A percentile compares a stretch with the other conserved stretches of the same genome.
These are phyloP conservation scores for Colletotrichum tanaceti DNA, from an alignment of 2,329 filamentous ascomycete genomes.

Conservation along the genomic window DNA sequence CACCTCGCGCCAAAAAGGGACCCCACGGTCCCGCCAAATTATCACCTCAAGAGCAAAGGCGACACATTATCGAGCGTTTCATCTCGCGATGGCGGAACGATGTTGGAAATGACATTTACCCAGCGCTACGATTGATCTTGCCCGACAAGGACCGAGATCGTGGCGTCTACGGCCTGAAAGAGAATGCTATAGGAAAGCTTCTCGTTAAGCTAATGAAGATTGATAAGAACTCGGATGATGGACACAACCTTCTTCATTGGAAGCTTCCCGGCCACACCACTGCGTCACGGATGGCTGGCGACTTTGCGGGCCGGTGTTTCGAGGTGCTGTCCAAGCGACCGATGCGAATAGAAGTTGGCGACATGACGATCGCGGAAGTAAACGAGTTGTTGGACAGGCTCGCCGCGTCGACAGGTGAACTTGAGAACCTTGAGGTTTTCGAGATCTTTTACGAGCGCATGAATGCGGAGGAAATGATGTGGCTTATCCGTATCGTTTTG, in stretches of 20 bases:
- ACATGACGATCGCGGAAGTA: constrained; percentile 89
- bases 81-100: constrained; percentile 87
- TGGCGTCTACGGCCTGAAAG: constrained; percentile 93
- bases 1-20: constrained; percentile 68
- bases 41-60: constrained; percentile 80
- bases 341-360: constrained; percentile 77
- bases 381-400: constrained; percentile 87
- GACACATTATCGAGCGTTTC: constrained; percentile 86
- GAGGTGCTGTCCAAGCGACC: constrained; percentile 88
- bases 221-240: constrained; percentile 89
- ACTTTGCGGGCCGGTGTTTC: constrained; percentile 91
- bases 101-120: constrained; percentile 93
- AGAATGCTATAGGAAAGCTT: constrained; percentile 88
- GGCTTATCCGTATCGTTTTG: constrained; percentile 93
- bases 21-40: constrained; percentile 68
- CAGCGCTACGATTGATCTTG: constrained; percentile 89
- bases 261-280: constrained; percentile 81
- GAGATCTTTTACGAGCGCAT: constrained; percentile 87
- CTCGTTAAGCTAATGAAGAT: constrained; percentile 95
- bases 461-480: constrained; percentile 93
- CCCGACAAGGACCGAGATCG: constrained; percentile 94
- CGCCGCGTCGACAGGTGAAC: constrained; percentile 79
- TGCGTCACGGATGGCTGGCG: constrained; percentile 78
- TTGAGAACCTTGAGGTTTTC: constrained; percentile 85
- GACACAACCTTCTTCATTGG: constrained; percentile 87